These are phyloP conservation scores for Brassica incana DNA, from an alignment of 345 rosid genomes.

Conservation along the genomic window DNA sequence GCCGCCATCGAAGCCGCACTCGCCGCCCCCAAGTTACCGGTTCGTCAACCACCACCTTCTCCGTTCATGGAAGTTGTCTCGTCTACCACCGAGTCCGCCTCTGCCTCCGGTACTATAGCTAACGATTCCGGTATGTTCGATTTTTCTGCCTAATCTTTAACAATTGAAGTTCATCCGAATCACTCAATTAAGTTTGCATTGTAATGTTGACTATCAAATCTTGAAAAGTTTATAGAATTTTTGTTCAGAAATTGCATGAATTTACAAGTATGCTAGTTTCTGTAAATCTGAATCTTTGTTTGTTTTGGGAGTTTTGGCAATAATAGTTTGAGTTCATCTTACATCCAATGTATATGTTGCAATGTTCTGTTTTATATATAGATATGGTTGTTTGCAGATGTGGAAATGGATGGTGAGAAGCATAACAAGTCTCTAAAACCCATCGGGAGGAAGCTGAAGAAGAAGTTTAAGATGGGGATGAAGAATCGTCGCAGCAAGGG, in stretches of 20 bases:
- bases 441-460: constrained; percentile 65
- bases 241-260: too few relatives aligned
- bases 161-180: too few relatives aligned
- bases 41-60: constrained; percentile 26
- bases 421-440: constrained; percentile 58
- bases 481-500: constrained; percentile 68
- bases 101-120: constrained; percentile 17
- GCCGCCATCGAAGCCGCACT: too few relatives aligned
- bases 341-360: too few relatives aligned
- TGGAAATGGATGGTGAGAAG: background rate
- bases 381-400: constrained; percentile 43
- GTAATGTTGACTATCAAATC: background rate
- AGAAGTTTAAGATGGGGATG: constrained; percentile 62
- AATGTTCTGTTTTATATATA: constrained; percentile 3
- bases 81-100: constrained; percentile 8
- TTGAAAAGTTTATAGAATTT: too few relatives aligned
- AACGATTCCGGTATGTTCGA: constrained; percentile 43
- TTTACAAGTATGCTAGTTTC: too few relatives aligned
- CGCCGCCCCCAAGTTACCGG: too few relatives aligned
- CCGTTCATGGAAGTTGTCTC: constrained; percentile 50
- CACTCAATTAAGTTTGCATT: too few relatives aligned
- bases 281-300: too few relatives aligned
- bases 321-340: background rate
- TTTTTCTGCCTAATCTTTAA: background rate
- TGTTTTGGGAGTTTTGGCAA: background rate